phyloP scores from a whole-genome alignment of 2,329 filamentous ascomycete genomes.

The Aspergillus sp. region DNA sequence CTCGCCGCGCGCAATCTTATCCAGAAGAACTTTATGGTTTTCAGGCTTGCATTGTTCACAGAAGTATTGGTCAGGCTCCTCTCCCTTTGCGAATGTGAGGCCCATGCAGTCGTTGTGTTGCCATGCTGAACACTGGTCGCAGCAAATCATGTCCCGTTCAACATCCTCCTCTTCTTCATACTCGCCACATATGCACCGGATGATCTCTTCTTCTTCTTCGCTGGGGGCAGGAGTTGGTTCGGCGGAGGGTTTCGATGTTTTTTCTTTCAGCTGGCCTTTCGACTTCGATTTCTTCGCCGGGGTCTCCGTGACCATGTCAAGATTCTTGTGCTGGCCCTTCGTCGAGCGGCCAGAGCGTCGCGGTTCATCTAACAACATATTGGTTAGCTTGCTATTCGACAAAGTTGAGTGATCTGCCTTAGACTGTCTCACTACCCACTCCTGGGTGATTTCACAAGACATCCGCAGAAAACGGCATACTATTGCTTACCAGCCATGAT shows the following conservation, averaged over 20 bases:
- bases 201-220: constrained; percentile 65
- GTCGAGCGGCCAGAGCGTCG: constrained; percentile 92
- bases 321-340: constrained; percentile 92
- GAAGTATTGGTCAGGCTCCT: constrained; percentile 79
- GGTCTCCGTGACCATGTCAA: constrained; percentile 64
- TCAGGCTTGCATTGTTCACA: constrained; percentile 86
- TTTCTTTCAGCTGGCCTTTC: constrained; percentile 44
- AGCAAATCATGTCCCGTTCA: constrained; percentile 90
- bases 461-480: constrained; percentile 21
- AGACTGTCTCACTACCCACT: constrained; percentile 1
- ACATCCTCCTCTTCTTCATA: constrained; percentile 81
- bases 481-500: constrained; percentile 60
- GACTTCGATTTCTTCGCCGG: constrained; percentile 43
- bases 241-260: constrained; percentile 42
- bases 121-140: constrained; percentile 89
- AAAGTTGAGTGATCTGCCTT: constrained; percentile 1
- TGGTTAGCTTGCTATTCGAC: constrained; percentile 25
- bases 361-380: constrained; percentile 65
- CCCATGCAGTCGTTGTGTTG: constrained; percentile 97
- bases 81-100: constrained; percentile 68
- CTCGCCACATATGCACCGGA: constrained; percentile 89
- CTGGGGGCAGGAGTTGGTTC: constrained; percentile 40
- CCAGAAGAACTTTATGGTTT: constrained; percentile 75
- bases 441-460: constrained; percentile 1
- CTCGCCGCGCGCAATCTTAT: constrained; percentile 73